Conservation (phyloP, 169 alveolate genomes). For the Cryptosporidium meleagridis region DNA sequence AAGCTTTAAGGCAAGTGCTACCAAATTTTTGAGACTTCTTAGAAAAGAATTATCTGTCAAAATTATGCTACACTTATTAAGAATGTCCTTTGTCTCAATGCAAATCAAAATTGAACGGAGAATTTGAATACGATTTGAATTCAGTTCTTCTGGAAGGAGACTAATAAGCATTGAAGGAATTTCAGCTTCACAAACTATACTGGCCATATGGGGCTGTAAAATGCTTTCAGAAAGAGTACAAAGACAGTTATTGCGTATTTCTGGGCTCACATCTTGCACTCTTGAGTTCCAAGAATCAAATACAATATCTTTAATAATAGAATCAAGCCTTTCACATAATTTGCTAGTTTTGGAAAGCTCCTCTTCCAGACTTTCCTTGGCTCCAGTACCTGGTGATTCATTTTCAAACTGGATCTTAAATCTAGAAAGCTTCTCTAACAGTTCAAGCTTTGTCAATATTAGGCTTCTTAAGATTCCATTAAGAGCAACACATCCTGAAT, state of each 20-base stretch:
- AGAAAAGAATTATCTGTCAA: constrained; percentile 3
- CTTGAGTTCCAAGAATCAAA: constrained; percentile 34
- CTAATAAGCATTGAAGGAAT: not conserved
- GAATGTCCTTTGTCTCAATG: not conserved
- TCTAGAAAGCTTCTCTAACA: constrained; percentile 33
- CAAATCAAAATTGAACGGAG: constrained; percentile 3
- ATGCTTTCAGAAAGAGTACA: constrained; percentile 14
- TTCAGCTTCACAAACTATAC: not conserved
- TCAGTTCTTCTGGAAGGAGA: constrained; percentile 38
- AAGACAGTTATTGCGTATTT: constrained; percentile 26
- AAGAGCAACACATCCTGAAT: constrained; percentile 49
- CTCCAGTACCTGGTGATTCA: constrained; percentile 25
- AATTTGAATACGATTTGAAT: constrained; percentile 1
- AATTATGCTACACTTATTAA: not conserved
- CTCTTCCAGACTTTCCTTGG: constrained; percentile 25
- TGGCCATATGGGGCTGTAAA: constrained; percentile 7
- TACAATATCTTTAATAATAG: constrained; percentile 4
- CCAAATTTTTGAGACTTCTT: constrained; percentile 9
- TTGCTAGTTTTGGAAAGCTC: not conserved
- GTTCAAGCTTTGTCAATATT: not conserved
- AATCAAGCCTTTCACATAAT: not conserved
- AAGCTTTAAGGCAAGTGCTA: constrained; percentile 25
- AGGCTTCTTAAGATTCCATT: constrained; percentile 54
- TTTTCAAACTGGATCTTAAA: constrained; percentile 34
- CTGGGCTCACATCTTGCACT: constrained; percentile 37